Conservation (phyloP, 495 filamentous ascomycete genomes). For the Neurospora cerealis region DNA sequence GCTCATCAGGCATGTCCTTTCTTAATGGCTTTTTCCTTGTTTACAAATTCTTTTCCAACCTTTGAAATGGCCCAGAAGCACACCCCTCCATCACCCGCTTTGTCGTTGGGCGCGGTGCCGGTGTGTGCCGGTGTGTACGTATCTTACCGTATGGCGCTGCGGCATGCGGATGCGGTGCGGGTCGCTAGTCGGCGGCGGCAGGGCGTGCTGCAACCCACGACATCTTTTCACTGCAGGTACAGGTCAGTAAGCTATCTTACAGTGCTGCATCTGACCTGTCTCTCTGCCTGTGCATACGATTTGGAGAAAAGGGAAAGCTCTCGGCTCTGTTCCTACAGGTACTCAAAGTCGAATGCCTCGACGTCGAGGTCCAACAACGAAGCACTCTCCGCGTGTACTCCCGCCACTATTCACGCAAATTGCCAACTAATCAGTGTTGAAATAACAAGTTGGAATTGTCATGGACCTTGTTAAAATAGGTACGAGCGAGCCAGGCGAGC, state of each 20-base stretch:
- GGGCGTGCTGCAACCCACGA: background rate
- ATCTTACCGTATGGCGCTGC: background rate
- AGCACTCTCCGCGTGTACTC: background rate
- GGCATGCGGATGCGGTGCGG: background rate
- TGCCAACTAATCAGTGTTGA: background rate
- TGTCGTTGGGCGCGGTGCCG: background rate
- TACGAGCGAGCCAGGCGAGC: background rate
- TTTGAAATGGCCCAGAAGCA: background rate
- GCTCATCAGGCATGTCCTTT: background rate
- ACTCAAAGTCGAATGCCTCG: background rate
- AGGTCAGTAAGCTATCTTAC: background rate
- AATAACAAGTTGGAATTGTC: background rate
- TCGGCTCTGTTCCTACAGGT: background rate
- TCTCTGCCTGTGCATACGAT: background rate
- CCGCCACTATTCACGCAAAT: background rate
- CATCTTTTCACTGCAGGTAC: background rate
- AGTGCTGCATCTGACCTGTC: background rate
- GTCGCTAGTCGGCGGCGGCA: background rate
- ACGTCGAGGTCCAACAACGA: background rate
- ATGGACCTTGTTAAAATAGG: background rate
- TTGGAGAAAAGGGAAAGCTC: background rate
- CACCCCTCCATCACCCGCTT: background rate
- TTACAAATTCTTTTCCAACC: background rate
- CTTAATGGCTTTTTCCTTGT: background rate
- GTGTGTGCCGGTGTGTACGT: background rate